Conservation (phyloP, 768 basidiomycete species). For the Mycena maculata region DNA sequence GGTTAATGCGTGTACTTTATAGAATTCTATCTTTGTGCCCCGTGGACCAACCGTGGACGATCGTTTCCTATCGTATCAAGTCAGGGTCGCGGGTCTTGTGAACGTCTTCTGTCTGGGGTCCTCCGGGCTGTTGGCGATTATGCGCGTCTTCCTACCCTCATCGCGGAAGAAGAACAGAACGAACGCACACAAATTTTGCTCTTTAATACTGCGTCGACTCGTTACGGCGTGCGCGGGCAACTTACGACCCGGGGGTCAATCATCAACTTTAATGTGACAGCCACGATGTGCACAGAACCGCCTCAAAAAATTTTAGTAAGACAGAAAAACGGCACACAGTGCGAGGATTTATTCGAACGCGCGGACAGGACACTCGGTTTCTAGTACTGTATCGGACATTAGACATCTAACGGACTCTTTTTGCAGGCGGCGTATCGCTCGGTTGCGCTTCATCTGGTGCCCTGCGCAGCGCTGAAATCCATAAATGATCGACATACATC, state of each 20-base stretch:
- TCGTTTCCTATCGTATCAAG: background rate
- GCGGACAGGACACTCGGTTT: conserved; percentile 16
- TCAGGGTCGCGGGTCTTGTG: background rate
- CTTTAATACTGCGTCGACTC: background rate
- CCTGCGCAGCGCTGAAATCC: conserved; percentile 4
- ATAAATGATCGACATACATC: background rate
- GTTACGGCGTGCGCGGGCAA: conserved; percentile 10
- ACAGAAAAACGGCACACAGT: conserved; percentile 4
- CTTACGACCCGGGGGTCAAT: background rate
- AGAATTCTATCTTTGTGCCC: background rate
- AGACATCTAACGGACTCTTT: background rate
- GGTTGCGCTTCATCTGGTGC: background rate
- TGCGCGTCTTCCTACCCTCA: background rate
- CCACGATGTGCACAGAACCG: background rate
- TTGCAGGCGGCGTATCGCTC: background rate
- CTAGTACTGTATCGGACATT: conserved; percentile 26
- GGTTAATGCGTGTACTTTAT: background rate
- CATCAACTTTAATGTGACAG: background rate
- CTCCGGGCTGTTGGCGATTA: too few species aligned
- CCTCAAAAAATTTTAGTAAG: background rate
- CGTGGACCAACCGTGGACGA: background rate
- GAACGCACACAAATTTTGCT: background rate
- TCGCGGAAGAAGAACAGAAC: conserved; percentile 24
- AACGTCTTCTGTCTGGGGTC: too few species aligned
- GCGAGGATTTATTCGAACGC: conserved; percentile 41